Evolutionary conservation across 2,329 filamentous ascomycete genomes (phyloP).

Genomic region (Fonsecaea pugnacius): DNA sequence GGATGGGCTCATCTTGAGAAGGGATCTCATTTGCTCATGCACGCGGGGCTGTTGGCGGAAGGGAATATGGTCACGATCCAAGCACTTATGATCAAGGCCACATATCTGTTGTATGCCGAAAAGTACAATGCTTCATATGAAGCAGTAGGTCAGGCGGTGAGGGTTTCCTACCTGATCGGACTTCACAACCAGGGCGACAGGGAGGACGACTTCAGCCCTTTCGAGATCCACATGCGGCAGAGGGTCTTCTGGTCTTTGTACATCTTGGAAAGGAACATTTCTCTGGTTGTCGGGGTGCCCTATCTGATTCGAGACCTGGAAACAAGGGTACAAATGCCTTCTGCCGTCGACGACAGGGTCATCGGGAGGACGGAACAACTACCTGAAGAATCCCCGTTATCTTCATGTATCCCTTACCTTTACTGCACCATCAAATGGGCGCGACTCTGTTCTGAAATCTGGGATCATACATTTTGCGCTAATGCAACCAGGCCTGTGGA

Average conservation of each 20-base stretch:
- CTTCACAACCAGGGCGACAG: background rate
- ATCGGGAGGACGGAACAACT: background rate
- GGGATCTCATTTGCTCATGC: too few species aligned
- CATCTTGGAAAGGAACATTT: conserved; percentile 1
- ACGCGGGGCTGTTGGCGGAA: too few species aligned
- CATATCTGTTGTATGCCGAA: too few species aligned
- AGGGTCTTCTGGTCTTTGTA: conserved; percentile 7
- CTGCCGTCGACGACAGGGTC: background rate
- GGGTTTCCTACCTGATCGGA: background rate
- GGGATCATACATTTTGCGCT: background rate
- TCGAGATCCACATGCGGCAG: conserved; percentile 7
- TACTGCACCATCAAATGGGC: background rate
- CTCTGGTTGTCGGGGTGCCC: background rate
- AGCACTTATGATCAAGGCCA: too few species aligned
- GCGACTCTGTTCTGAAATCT: conserved; percentile 4
- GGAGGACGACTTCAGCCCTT: background rate
- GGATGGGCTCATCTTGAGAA: too few species aligned
- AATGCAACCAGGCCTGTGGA: background rate
- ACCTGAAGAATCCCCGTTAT: background rate
- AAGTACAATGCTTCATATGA: background rate
- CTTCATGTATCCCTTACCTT: background rate
- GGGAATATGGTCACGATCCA: too few species aligned
- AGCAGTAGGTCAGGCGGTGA: background rate
- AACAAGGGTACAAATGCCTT: background rate
- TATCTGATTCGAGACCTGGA: conserved; percentile 10